Conservation (phyloP, 176 grass and related monocot genomes). For the Oryza brachyantha region DNA sequence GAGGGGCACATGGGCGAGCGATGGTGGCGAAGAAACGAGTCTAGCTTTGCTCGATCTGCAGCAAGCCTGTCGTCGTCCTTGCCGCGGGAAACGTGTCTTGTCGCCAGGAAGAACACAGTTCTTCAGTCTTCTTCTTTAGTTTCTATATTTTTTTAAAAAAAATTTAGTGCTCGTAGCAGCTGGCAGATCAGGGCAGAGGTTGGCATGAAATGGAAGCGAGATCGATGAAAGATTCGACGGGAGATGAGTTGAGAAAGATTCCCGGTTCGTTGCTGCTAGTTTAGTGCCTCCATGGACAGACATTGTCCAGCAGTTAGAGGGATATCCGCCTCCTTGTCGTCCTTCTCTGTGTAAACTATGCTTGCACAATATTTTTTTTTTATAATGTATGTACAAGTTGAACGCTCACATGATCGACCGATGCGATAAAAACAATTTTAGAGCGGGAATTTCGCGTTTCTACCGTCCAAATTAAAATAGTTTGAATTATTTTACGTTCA, state of each 20-base stretch:
- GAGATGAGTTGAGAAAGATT: conserved; percentile 7
- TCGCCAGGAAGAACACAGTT: conserved; percentile 16
- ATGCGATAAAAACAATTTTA: too few relatives aligned
- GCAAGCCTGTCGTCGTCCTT: too few relatives aligned
- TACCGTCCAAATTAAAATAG: too few relatives aligned
- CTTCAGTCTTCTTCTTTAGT: too few relatives aligned
- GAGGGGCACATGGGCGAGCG: conserved; percentile 24
- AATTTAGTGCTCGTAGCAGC: not conserved
- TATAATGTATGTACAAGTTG: too few relatives aligned
- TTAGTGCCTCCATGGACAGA: conserved; percentile 10
- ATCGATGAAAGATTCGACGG: conserved; percentile 41
- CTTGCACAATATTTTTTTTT: too few relatives aligned
- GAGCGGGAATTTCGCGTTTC: too few relatives aligned
- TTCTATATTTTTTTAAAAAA: conserved; percentile 17
- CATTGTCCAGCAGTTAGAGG: conserved; percentile 20
- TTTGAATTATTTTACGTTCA: too few relatives aligned
- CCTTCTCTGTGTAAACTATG: not conserved
- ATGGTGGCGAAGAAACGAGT: not conserved
- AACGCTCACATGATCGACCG: too few relatives aligned
- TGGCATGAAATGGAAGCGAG: not conserved
- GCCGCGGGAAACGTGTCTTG: conserved; percentile 63
- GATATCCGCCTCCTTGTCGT: conserved; percentile 38
- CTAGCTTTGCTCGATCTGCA: too few relatives aligned
- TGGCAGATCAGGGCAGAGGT: not conserved
- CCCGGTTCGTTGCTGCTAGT: not conserved